Base-by-base conservation (phyloP, 2,329 filamentous ascomycete genomes). In the Calonectria honghensis region DNA sequence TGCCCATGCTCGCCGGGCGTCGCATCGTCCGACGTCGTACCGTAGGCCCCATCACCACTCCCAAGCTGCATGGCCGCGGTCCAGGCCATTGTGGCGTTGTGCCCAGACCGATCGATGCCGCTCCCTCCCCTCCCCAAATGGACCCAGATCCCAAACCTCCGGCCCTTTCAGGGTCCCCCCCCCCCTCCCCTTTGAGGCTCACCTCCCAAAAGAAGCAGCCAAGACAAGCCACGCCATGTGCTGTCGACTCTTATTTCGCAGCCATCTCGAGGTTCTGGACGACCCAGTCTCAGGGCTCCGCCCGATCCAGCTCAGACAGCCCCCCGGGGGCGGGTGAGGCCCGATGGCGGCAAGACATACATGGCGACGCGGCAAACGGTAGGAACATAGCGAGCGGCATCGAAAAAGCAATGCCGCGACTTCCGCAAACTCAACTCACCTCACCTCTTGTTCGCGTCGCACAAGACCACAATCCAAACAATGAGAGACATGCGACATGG, bases 81-180 rank as follows among this genome's bases (percentile, higher is more conserved):
- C 78, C 65, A 78, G 77, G 70, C 76, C 73, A 73, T 57, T 41
- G 76, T 80, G 76, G 76, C 77, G 74, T 24, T 69, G 45, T 70
- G 75, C 68, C 77, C 65, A 80, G 78, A 80, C 78, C 70, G 68
- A 77, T 79, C 78, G 73, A 76, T 76, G 70, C 63, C 32, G 32
- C 35, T 51, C 68, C 48, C 27, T 45, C 68, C 50, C 37, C 39
- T 50, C 45, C 45, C n/a, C 45, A 48, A 48, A 45, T 69, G 66
- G 57, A 59, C 67, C 54, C 70, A 68, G 73, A 70, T 61, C 73
- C 67, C 73, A 67, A 75, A 71, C 54, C 70, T 69, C 54, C 65
- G 73, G 63, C 65, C 65, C 63, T 29, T 48, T 68, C 70, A 41
- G 69, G 76, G 63, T 63, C 39, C 59, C 35, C 52, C 69, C 57